Evolutionary conservation across 495 filamentous ascomycete genomes (phyloP).

Genomic region (Aspergillus carlsbadensis): DNA sequence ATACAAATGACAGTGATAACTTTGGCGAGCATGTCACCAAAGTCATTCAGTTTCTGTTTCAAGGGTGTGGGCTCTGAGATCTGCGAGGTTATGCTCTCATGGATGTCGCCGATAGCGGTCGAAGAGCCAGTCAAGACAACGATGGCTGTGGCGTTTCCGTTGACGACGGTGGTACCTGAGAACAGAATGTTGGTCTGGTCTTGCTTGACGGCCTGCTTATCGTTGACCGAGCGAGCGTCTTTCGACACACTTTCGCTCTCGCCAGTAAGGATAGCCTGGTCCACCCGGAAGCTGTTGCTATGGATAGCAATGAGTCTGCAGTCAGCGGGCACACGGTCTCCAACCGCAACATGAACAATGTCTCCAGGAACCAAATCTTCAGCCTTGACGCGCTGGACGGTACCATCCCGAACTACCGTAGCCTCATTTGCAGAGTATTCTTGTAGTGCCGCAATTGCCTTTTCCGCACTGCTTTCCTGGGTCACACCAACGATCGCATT

Average conservation of each 20-base stretch:
- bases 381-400: conserved; percentile 75
- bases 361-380: conserved; percentile 97
- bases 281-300: conserved; percentile 94
- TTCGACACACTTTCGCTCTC: conserved; percentile 98
- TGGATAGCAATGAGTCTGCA: conserved; percentile 87
- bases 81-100: conserved; percentile 96
- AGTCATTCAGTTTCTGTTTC: conserved; percentile 98
- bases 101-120: conserved; percentile 98
- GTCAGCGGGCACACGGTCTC: conserved; percentile 95
- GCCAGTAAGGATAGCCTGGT: conserved; percentile 96
- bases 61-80: conserved; percentile 96
- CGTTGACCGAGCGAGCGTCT: conserved; percentile 65
- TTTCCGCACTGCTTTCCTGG: conserved; percentile 97
- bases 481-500: conserved; percentile 97
- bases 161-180: conserved; percentile 96
- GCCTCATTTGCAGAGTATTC: conserved; percentile 99
- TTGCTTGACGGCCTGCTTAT: conserved; percentile 89
- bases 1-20: conserved; percentile 97
- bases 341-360: conserved; percentile 83
- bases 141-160: conserved; percentile 86
- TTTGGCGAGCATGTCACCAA: conserved; percentile 94
- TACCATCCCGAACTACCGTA: conserved; percentile 81
- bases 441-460: conserved; percentile 96
- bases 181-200: conserved; percentile 98
- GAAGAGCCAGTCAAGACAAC: conserved; percentile 88